Percentiles rank a stretch among this genome's conserved stretches.
Evolutionary conservation across 2,329 filamentous ascomycete genomes (phyloP).

Genomic region (Ascochyta viciae-villosae): DNA sequence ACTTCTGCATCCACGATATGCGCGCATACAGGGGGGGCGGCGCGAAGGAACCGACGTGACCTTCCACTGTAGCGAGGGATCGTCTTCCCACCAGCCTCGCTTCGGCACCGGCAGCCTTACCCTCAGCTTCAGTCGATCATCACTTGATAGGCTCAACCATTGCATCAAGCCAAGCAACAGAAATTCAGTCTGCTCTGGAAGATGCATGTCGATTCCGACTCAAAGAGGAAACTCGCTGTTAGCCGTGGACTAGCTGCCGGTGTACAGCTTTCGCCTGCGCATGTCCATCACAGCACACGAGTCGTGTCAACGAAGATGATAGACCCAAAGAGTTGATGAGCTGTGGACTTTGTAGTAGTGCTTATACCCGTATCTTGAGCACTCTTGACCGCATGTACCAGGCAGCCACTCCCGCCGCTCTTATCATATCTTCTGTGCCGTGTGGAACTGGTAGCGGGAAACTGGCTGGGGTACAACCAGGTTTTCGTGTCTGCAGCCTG

Average conservation of each 20-base stretch:
- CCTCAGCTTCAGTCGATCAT: constrained; percentile 3
- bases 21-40: background rate
- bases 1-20: background rate
- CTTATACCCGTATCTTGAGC: constrained; percentile 4
- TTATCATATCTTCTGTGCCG: background rate
- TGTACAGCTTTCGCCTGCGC: constrained; percentile 4
- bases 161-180: background rate
- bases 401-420: constrained; percentile 10
- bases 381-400: constrained; percentile 1
- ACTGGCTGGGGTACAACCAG: background rate
- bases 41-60: constrained; percentile 2
- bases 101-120: constrained; percentile 8
- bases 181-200: background rate
- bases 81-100: constrained; percentile 2
- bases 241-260: background rate
- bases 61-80: constrained; percentile 4
- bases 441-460: background rate
- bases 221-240: background rate
- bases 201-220: background rate
- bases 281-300: constrained; percentile 4
- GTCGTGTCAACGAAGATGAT: background rate
- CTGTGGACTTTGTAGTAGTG: background rate
- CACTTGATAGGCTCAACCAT: background rate
- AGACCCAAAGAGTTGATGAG: background rate
- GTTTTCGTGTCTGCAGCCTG: constrained; percentile 8